Percentiles rank a stretch among this genome's conserved stretches.
Evolutionary conservation across 176 grass and related monocot species (phyloP).

Genomic region (Chrysopogon serrulatus): DNA sequence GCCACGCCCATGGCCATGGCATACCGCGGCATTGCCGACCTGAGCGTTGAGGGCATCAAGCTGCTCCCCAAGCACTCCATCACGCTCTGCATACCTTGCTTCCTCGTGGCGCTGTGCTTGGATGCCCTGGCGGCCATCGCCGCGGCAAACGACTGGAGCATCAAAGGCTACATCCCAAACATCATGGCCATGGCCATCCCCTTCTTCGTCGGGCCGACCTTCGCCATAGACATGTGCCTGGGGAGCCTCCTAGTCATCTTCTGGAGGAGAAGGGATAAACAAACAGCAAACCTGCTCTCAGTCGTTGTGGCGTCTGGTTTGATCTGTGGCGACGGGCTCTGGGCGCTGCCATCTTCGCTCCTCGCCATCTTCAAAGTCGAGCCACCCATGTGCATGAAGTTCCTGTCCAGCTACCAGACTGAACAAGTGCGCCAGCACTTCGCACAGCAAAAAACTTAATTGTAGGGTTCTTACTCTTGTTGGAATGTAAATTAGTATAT

Average conservation of each 20-base stretch:
- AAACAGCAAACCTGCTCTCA: background rate
- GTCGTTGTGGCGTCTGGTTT: slow-evolving; percentile 32
- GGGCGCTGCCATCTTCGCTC: slow-evolving; percentile 21
- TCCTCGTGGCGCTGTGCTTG: background rate
- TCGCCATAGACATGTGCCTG: slow-evolving; percentile 32
- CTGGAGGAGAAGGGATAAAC: slow-evolving; percentile 17
- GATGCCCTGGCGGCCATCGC: background rate
- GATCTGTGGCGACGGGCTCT: slow-evolving; percentile 42
- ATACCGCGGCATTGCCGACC: slow-evolving; percentile 33
- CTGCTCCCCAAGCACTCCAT: slow-evolving; percentile 26
- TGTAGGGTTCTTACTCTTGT: background rate
- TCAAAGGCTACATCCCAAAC: slow-evolving; percentile 7
- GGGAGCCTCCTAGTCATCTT: slow-evolving; percentile 34
- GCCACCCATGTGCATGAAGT: slow-evolving; percentile 44
- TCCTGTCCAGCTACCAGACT: slow-evolving; percentile 13
- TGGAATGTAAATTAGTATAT: slow-evolving; percentile 27
- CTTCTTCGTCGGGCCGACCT: slow-evolving; percentile 27
- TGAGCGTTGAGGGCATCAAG: slow-evolving; percentile 20
- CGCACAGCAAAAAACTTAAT: background rate
- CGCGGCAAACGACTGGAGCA: slow-evolving; percentile 1
- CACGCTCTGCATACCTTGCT: background rate
- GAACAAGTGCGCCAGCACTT: slow-evolving; percentile 9
- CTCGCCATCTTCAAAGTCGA: slow-evolving; percentile 22
- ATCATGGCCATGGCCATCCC: slow-evolving; percentile 45
- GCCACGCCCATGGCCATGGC: slow-evolving; percentile 39